Conservation (phyloP, 371 early-diverging fungal genomes). For the Syncephalastrum monosporum region DNA sequence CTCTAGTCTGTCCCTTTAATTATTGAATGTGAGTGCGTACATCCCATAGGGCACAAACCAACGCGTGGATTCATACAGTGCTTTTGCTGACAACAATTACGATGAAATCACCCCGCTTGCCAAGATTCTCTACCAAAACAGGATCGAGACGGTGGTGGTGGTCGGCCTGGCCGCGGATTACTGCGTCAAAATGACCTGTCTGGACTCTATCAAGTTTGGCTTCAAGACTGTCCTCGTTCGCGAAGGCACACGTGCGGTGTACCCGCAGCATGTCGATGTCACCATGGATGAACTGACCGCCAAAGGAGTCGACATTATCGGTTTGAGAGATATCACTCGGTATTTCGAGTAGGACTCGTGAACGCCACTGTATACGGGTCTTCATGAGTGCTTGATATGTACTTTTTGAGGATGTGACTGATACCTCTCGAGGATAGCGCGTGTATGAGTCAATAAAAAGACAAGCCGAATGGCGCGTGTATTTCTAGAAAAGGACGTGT, state of each 20-base stretch:
- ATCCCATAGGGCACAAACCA: slow-evolving; percentile 24
- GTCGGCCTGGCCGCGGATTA: slow-evolving; percentile 44
- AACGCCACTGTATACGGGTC: too few species aligned
- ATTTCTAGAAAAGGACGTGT: too few species aligned
- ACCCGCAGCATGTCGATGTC: slow-evolving; percentile 16
- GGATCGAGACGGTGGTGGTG: slow-evolving; percentile 29
- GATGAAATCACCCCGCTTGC: slow-evolving; percentile 32
- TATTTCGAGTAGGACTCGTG: too few species aligned
- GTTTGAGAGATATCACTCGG: background rate
- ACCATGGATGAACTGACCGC: slow-evolving; percentile 18
- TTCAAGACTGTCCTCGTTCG: slow-evolving; percentile 36
- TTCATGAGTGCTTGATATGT: too few species aligned
- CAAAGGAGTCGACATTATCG: slow-evolving; percentile 26
- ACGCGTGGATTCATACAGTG: slow-evolving; percentile 46
- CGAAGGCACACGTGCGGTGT: slow-evolving; percentile 32
- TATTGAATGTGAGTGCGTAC: background rate
- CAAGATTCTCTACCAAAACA: slow-evolving; percentile 31
- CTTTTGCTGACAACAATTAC: slow-evolving; percentile 43
- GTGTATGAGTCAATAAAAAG: too few species aligned
- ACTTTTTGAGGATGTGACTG: too few species aligned
- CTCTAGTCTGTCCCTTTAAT: background rate
- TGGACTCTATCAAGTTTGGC: slow-evolving; percentile 48
- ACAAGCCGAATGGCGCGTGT: too few species aligned
- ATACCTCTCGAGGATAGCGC: too few species aligned
- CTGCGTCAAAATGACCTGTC: slow-evolving; percentile 41